phyloP scores from a whole-genome alignment of 108 stramenopile genomes.

The Cyclotella distinguenda region DNA sequence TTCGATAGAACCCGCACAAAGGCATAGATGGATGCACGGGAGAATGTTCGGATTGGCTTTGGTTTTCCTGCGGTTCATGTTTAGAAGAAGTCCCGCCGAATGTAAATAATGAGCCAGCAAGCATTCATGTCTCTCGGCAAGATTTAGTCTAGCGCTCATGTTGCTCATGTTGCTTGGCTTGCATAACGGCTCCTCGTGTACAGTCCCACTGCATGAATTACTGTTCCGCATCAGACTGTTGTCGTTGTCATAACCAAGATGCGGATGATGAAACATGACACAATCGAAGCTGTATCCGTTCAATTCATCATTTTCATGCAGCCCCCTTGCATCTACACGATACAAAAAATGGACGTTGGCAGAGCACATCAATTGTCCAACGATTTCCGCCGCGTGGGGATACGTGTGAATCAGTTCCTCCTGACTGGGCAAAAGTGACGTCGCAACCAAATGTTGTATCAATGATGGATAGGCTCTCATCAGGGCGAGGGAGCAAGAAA shows the following conservation, averaged over 20 bases:
- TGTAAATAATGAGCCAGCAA: neutral
- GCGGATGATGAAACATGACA: slow-evolving; percentile 5
- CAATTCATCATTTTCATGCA: neutral
- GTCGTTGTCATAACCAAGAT: neutral
- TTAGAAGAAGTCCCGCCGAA: neutral
- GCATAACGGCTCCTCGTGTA: neutral
- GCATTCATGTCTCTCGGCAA: neutral
- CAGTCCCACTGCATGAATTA: too few species aligned
- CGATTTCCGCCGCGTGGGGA: neutral
- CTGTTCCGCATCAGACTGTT: neutral
- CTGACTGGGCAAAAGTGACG: neutral
- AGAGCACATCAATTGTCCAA: neutral
- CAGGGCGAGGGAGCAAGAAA: slow-evolving; percentile 1
- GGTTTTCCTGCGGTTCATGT: neutral
- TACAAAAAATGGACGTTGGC: neutral
- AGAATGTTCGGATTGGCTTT: neutral
- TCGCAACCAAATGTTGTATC: neutral
- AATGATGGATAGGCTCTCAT: slow-evolving; percentile 1
- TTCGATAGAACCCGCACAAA: neutral
- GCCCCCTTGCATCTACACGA: neutral
- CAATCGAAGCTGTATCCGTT: neutral
- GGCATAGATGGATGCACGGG: slow-evolving; percentile 1
- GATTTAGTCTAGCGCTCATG: neutral
- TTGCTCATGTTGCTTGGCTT: neutral
- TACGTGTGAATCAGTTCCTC: neutral